Evolutionary conservation across 2,329 filamentous ascomycete species (phyloP), one percentile per base, ranked within the genome.

Genomic region (Talaromyces sp.): DNA sequence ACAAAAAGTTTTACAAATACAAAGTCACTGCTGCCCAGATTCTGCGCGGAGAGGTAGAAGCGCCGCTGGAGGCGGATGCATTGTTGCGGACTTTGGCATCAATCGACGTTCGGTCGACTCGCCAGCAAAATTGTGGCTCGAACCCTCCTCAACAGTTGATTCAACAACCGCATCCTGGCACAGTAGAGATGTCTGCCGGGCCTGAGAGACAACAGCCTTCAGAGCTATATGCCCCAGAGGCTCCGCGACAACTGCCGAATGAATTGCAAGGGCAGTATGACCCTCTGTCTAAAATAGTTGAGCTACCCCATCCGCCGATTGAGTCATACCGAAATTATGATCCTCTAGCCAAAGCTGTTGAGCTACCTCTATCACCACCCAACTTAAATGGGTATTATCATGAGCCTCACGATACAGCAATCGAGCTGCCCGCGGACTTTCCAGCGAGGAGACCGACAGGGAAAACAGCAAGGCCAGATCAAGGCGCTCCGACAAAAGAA

Each of bases 1-100:
- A 96, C 73, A 88, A 93, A 77, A 93, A 93, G 78, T 83, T 96
- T 62, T 96, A 96, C 73, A 88, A 89, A 62, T 84, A 87, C 59
- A 84, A 88, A 62, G 84, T 88, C 75, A 91, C 89, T 4, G 91
- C 92, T 19, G 78, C 82, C 63, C 86, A 92, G 71, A 84, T 96
- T 53, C 83, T 96, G 32, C 84, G 82, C 57, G 92, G 91, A 33
- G 80, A 83, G 36, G 85, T 95, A 27, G 82, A 84, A 49, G 84
- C 90, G 0, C 91, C 92, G 3, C 83, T 87, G 0, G 87, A 89
- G 65, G 90, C 91, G 6, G 87, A 87, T 44, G 88, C 90, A 6
- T 84, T 96, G 55, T 87, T 92, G 82, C 82, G 81, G 65, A 83
- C 95, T 13, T 81, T 96, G 64, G 92, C 91, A 77, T 90, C 57